Percentiles rank a stretch among this genome's conserved stretches.
Evolutionary conservation across 106 monocot species (phyloP).

Genomic region (Allium fistulosum): DNA sequence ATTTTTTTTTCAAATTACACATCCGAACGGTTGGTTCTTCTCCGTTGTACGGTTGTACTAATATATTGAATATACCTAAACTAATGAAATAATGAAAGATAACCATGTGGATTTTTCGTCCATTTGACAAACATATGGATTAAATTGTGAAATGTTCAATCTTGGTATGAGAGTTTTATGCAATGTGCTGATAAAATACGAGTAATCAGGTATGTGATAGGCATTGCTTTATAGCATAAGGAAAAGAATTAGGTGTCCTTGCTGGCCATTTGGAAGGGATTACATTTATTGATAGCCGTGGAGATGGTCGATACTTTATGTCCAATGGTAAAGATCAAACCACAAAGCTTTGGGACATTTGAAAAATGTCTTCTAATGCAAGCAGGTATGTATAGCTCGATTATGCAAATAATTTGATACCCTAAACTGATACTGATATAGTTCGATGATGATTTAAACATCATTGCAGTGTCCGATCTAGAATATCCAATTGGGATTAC

Average conservation of each 20-base stretch:
- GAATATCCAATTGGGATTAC: constrained; percentile 69
- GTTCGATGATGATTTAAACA: constrained; percentile 2
- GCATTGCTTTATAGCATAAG: constrained; percentile 48
- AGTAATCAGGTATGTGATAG: constrained; percentile 82
- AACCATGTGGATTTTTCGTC: no score
- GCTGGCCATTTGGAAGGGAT: constrained; percentile 90
- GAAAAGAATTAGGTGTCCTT: constrained; percentile 54
- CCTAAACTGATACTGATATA: not conserved
- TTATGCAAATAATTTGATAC: no score
- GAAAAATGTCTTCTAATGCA: constrained; percentile 54
- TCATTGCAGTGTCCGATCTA: constrained; percentile 33
- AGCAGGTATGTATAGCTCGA: not conserved
- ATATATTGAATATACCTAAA: no score
- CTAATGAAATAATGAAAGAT: no score
- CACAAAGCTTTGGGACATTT: constrained; percentile 85
- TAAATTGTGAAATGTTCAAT: no score
- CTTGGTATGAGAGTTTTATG: no score
- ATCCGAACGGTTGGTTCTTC: no score
- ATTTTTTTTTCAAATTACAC: no score
- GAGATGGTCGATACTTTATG: constrained; percentile 93
- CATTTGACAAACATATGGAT: no score
- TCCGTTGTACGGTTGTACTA: no score
- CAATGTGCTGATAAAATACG: no score
- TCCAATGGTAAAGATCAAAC: constrained; percentile 97
- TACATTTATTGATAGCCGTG: constrained; percentile 89